Percentiles rank a stretch among this genome's conserved stretches.
phyloP scores from a whole-genome alignment of 768 basidiomycete species.

The Leccinum longicurvipes region DNA sequence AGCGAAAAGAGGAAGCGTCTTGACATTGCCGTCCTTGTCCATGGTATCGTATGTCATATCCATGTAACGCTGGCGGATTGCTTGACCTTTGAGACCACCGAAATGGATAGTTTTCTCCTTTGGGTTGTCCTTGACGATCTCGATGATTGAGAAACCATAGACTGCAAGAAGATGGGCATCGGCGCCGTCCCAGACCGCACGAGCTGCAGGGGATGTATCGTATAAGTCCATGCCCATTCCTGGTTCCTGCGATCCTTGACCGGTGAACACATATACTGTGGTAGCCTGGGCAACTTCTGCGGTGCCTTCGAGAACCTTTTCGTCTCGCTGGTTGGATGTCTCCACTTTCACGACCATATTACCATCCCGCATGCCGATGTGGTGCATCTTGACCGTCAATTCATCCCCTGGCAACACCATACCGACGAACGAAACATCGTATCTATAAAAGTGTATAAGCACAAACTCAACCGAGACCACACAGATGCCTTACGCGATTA shows the following conservation, averaged over 20 bases:
- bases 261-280: slow-evolving; percentile 97
- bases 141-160: slow-evolving; percentile 97
- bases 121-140: slow-evolving; percentile 98
- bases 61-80: slow-evolving; percentile 98
- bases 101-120: slow-evolving; percentile 99
- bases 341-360: slow-evolving; percentile 90
- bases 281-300: slow-evolving; percentile 91
- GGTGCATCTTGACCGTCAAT: slow-evolving; percentile 81
- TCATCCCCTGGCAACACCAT: slow-evolving; percentile 95
- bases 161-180: slow-evolving; percentile 91
- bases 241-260: slow-evolving; percentile 95
- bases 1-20: slow-evolving; percentile 92
- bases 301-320: slow-evolving; percentile 89
- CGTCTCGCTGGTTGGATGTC: slow-evolving; percentile 78
- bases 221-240: slow-evolving; percentile 99
- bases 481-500: slow-evolving; percentile 63
- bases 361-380: slow-evolving; percentile 89
- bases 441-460: slow-evolving; percentile 43
- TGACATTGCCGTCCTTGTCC: slow-evolving; percentile 94
- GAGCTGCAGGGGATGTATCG: slow-evolving; percentile 87
- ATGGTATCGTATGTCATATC: slow-evolving; percentile 97
- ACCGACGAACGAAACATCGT: slow-evolving; percentile 92
- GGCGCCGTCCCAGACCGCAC: slow-evolving; percentile 95
- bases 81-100: slow-evolving; percentile 98
- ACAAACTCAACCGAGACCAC: neutral